These are phyloP conservation scores for Moniliophthora roreri DNA, from an alignment of 1,284 basidiomycete species.

Conservation along the genomic window DNA sequence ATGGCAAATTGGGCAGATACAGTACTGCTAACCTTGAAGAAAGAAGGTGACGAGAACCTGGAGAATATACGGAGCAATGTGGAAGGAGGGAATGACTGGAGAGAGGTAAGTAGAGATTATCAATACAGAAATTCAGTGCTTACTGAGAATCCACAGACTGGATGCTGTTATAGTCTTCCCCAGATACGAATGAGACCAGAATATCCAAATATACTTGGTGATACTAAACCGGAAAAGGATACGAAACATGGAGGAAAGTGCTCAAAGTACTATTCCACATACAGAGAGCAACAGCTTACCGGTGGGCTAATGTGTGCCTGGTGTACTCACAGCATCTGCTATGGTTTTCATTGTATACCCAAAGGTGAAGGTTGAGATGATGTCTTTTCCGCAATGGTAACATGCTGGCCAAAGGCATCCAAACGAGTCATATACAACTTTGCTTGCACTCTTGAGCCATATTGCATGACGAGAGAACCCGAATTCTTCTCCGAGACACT, in stretches of 20 bases:
- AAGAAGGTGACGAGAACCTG: too few relatives aligned
- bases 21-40: neutral
- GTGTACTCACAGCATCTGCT: constrained; percentile 37
- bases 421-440: constrained; percentile 31
- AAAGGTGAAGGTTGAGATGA: constrained; percentile 27
- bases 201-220: too few relatives aligned
- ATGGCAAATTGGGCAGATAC: neutral
- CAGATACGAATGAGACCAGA: constrained; percentile 23
- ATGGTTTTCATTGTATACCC: constrained; percentile 39
- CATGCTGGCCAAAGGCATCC: constrained; percentile 10
- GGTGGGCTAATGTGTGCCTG: constrained; percentile 34
- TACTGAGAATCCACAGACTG: constrained; percentile 18
- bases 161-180: constrained; percentile 25
- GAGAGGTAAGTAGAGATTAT: constrained; percentile 5
- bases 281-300: constrained; percentile 28
- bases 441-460: constrained; percentile 29
- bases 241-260: constrained; percentile 27
- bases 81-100: neutral
- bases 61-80: too few relatives aligned
- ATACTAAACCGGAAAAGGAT: too few relatives aligned
- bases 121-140: too few relatives aligned
- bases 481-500: constrained; percentile 28
- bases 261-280: constrained; percentile 33
- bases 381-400: constrained; percentile 8
- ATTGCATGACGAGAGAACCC: constrained; percentile 28